Percentiles rank a stretch among this genome's conserved stretches.
Conservation (phyloP, 768 basidiomycete species). For the Cubamyces lactineus region DNA sequence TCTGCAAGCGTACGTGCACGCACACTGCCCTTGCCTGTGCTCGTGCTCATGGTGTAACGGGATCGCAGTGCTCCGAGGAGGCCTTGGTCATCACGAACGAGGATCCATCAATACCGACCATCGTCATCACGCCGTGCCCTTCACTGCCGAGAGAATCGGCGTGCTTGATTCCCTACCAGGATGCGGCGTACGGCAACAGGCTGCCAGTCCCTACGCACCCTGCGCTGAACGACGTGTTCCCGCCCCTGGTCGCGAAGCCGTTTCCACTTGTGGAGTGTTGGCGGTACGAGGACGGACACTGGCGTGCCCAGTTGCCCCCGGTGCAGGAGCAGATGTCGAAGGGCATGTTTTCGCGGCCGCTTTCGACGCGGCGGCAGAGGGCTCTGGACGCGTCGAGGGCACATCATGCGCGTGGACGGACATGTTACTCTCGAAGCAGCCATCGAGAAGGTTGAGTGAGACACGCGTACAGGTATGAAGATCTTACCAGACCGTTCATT, state of each 20-base stretch:
- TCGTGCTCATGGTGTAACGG: background rate
- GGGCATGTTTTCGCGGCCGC: slow-evolving; percentile 47
- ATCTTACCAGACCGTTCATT: slow-evolving; percentile 10
- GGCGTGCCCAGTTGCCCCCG: slow-evolving; percentile 52
- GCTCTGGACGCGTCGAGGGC: slow-evolving; percentile 6
- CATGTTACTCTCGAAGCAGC: slow-evolving; percentile 18
- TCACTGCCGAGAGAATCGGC: slow-evolving; percentile 43
- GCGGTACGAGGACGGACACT: slow-evolving; percentile 57
- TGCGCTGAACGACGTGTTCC: slow-evolving; percentile 50
- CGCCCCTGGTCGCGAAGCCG: slow-evolving; percentile 41
- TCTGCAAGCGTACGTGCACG: slow-evolving; percentile 7
- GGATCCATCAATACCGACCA: slow-evolving; percentile 48
- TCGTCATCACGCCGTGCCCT: slow-evolving; percentile 54
- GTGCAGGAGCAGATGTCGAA: slow-evolving; percentile 49
- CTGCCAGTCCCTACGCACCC: slow-evolving; percentile 55
- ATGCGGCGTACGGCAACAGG: slow-evolving; percentile 52
- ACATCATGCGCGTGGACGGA: slow-evolving; percentile 16
- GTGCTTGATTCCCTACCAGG: slow-evolving; percentile 56
- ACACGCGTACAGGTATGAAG: background rate
- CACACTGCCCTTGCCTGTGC: background rate
- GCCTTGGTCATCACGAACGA: slow-evolving; percentile 32
- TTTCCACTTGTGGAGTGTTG: slow-evolving; percentile 43
- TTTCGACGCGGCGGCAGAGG: slow-evolving; percentile 20
- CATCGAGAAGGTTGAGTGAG: slow-evolving; percentile 16
- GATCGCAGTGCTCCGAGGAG: slow-evolving; percentile 6